Percentiles rank a stretch among this genome's conserved stretches.
phyloP scores from a whole-genome alignment of 1,139 yeast species.

The Candida tropicalis region DNA sequence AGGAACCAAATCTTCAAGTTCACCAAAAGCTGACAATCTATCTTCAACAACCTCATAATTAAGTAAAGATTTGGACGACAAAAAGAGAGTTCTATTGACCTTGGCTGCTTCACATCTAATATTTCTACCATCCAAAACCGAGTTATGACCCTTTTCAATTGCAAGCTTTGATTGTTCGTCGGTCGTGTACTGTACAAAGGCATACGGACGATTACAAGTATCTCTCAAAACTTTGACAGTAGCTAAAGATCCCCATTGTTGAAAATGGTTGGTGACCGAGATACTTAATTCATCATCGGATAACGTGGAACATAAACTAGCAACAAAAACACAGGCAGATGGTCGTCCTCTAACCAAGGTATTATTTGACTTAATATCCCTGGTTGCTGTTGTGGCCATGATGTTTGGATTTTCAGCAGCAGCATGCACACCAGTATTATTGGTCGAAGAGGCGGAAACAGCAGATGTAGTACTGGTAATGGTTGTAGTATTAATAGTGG shows the following conservation, averaged over 20 bases:
- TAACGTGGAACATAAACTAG: slow-evolving; percentile 65
- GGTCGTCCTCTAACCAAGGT: slow-evolving; percentile 49
- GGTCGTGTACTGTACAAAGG: slow-evolving; percentile 83
- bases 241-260: slow-evolving; percentile 67
- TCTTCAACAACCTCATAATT: slow-evolving; percentile 35
- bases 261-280: slow-evolving; percentile 67
- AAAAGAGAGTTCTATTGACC: slow-evolving; percentile 81
- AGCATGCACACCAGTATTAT: neutral
- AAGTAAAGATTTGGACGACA: slow-evolving; percentile 34
- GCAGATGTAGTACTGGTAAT: neutral
- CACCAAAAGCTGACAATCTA: slow-evolving; percentile 61
- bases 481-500: neutral
- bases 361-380: neutral
- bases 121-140: slow-evolving; percentile 69
- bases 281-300: slow-evolving; percentile 70
- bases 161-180: slow-evolving; percentile 76
- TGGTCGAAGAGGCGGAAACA: neutral
- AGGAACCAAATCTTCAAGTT: slow-evolving; percentile 67
- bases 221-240: slow-evolving; percentile 88
- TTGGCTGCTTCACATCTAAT: slow-evolving; percentile 90
- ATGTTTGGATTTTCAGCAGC: neutral
- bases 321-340: slow-evolving; percentile 88
- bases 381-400: slow-evolving; percentile 1
- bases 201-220: slow-evolving; percentile 83
- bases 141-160: slow-evolving; percentile 66